Conservation (phyloP, 306 rosid species). For the Hylodesmum podocarpum region DNA sequence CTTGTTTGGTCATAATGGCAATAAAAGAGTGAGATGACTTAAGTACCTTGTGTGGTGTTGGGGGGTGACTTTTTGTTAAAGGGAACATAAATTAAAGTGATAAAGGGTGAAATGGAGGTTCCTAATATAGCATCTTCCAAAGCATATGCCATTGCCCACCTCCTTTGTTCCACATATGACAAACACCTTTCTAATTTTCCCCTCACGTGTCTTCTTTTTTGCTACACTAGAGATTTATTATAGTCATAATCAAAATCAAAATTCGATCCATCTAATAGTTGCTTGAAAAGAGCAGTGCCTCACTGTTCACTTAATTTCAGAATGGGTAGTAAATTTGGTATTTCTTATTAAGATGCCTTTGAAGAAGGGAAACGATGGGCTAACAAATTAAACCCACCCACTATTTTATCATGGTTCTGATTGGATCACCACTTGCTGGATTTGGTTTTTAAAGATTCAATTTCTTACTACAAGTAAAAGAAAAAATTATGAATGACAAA, state of each 20-base stretch:
- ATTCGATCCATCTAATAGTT: constrained; percentile 28
- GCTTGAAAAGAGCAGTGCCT: constrained; percentile 3
- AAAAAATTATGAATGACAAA: no score
- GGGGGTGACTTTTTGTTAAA: constrained; percentile 44
- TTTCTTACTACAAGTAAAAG: background rate
- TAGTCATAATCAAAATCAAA: constrained; percentile 6
- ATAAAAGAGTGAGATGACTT: constrained; percentile 67
- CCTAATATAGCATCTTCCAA: constrained; percentile 72
- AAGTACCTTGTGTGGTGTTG: constrained; percentile 47
- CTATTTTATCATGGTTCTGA: background rate
- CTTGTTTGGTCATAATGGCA: constrained; percentile 58
- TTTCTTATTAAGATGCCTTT: background rate
- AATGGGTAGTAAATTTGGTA: background rate
- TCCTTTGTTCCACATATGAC: constrained; percentile 46
- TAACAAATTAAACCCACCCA: constrained; percentile 20
- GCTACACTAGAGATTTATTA: constrained; percentile 2
- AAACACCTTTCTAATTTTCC: constrained; percentile 34
- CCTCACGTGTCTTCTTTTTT: constrained; percentile 31
- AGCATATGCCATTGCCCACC: constrained; percentile 75
- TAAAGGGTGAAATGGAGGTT: constrained; percentile 50
- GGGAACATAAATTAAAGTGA: constrained; percentile 36
- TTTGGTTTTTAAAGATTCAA: background rate
- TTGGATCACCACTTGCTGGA: background rate
- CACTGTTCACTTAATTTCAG: constrained; percentile 12
- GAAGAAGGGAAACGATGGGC: background rate